Conservation (phyloP, 2,329 filamentous ascomycete genomes). For the Metarhizium rileyi region DNA sequence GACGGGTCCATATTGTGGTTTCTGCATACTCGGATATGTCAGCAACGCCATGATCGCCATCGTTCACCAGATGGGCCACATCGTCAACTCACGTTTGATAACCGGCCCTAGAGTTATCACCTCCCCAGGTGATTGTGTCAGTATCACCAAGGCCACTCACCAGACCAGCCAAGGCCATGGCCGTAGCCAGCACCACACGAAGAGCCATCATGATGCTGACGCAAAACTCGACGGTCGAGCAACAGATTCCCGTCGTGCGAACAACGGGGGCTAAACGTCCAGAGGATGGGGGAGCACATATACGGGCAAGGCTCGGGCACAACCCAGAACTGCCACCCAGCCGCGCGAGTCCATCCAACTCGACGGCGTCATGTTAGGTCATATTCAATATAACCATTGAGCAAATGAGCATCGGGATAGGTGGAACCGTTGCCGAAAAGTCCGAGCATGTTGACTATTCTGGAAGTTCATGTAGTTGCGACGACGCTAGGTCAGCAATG, state of each 20-base stretch:
- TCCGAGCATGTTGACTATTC: background rate
- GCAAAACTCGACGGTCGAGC: background rate
- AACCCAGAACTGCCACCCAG: background rate
- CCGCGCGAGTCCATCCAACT: background rate
- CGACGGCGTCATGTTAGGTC: background rate
- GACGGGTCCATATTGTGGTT: constrained; percentile 56
- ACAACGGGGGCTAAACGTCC: background rate
- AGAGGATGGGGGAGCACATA: background rate
- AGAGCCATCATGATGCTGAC: constrained; percentile 15
- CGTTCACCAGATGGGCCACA: background rate
- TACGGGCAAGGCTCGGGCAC: background rate
- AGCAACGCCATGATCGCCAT: background rate
- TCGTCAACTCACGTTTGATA: constrained; percentile 38
- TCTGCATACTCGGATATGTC: constrained; percentile 9
- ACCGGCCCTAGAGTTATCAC: constrained; percentile 42
- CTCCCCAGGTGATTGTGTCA: constrained; percentile 51
- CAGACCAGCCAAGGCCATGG: constrained; percentile 23
- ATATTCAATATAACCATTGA: background rate
- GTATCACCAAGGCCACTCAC: constrained; percentile 30
- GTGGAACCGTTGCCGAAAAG: background rate
- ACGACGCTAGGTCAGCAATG: background rate
- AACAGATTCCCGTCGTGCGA: background rate
- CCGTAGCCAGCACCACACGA: constrained; percentile 19
- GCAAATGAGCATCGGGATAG: background rate
- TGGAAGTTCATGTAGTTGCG: constrained; percentile 1